Conservation (phyloP, 202 grass and related monocot genomes). For the Panicum virgatum region DNA sequence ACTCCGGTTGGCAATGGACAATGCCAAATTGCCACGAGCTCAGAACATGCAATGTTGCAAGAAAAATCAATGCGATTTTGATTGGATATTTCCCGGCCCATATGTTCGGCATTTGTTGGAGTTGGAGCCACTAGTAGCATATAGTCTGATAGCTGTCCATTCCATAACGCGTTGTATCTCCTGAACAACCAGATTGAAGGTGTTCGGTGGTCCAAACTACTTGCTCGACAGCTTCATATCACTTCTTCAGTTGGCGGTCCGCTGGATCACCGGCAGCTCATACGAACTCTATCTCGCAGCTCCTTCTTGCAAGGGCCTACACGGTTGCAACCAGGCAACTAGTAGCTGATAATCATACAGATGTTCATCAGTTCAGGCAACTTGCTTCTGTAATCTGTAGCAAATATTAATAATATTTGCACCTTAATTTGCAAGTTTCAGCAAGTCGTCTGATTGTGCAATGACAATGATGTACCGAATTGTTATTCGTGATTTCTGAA, state of each 20-base stretch:
- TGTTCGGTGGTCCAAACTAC: not conserved
- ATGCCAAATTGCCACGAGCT: slow-evolving; percentile 41
- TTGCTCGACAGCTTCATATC: not conserved
- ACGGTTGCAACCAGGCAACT: not conserved
- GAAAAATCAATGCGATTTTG: not conserved
- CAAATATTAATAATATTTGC: not conserved
- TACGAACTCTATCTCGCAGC: not conserved
- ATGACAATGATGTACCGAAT: not conserved
- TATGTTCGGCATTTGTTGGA: slow-evolving; percentile 13
- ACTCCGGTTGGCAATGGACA: slow-evolving; percentile 18
- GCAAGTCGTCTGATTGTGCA: not conserved
- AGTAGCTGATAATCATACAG: not conserved
- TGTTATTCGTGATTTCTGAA: not conserved
- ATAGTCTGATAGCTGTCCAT: not conserved
- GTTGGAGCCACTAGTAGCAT: slow-evolving; percentile 7
- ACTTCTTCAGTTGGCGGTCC: not conserved
- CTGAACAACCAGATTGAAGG: slow-evolving; percentile 18
- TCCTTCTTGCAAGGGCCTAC: not conserved
- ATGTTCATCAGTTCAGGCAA: not conserved
- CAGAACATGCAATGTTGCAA: slow-evolving; percentile 42
- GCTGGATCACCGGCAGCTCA: not conserved
- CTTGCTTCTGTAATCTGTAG: not conserved
- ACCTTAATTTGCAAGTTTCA: not conserved
- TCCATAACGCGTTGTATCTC: not conserved
- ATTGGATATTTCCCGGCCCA: slow-evolving; percentile 13